These are phyloP conservation scores for Scutellospora calospora DNA, from an alignment of 371 early-diverging fungal species.

Conservation along the genomic window DNA sequence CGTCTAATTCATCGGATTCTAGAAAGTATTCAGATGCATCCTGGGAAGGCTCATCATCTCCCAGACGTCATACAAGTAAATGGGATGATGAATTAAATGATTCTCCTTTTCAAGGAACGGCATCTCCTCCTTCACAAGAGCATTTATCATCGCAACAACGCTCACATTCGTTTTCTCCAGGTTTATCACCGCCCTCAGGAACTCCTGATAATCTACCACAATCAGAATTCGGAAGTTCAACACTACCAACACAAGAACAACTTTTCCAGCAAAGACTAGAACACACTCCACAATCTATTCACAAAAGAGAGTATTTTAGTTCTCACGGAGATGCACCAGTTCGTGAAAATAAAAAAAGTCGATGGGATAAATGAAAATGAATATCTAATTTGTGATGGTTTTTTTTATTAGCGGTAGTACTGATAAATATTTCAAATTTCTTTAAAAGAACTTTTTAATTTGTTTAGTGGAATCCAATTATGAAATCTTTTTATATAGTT, in stretches of 20 bases:
- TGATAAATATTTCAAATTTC: no score
- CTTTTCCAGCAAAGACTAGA: background rate
- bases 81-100: background rate
- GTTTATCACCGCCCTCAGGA: background rate
- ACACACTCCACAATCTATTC: background rate
- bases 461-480: background rate
- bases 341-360: slow-evolving; percentile 28
- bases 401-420: no score
- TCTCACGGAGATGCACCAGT: background rate
- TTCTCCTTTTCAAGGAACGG: no score
- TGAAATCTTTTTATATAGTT: background rate
- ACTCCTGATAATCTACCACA: background rate
- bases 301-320: background rate
- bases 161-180: background rate
- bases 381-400: background rate
- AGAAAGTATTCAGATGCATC: slow-evolving; percentile 36
- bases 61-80: background rate
- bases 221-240: background rate
- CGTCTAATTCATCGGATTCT: slow-evolving; percentile 4
- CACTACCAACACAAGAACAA: background rate
- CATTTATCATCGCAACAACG: background rate
- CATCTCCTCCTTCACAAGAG: background rate
- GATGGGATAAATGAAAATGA: slow-evolving; percentile 19
- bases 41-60: slow-evolving; percentile 7
- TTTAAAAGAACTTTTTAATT: background rate